phyloP scores from a whole-genome alignment of 2,329 filamentous ascomycete species.

The Teratosphaeria nubilosa region DNA sequence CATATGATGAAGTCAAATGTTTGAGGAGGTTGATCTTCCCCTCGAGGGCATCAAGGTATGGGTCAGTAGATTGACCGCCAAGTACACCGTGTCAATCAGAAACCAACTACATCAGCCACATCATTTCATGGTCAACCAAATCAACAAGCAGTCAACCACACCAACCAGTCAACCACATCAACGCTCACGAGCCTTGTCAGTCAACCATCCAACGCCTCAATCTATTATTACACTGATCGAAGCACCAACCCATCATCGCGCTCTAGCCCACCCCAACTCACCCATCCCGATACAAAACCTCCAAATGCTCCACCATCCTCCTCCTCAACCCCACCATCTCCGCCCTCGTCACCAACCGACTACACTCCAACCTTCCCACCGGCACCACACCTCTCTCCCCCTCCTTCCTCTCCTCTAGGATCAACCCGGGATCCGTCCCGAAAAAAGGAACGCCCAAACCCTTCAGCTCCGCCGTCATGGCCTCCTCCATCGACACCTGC shows the following conservation, averaged over 20 bases:
- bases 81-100: too few relatives aligned
- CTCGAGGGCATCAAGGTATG: too few relatives aligned
- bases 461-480: constrained; percentile 46
- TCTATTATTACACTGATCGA: too few relatives aligned
- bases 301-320: constrained; percentile 28
- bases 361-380: constrained; percentile 15
- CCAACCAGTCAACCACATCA: too few relatives aligned
- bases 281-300: constrained; percentile 29
- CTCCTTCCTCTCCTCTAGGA: constrained; percentile 25
- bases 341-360: constrained; percentile 20
- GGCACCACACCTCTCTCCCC: constrained; percentile 6
- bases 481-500: constrained; percentile 48
- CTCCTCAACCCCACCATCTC: constrained; percentile 25
- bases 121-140: too few relatives aligned
- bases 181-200: too few relatives aligned
- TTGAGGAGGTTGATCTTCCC: too few relatives aligned
- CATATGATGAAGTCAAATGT: not conserved
- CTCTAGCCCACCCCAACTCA: not conserved
- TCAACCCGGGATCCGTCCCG: constrained; percentile 37
- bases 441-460: constrained; percentile 53
- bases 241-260: not conserved
- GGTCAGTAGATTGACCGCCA: too few relatives aligned
- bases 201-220: too few relatives aligned
- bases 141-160: too few relatives aligned
- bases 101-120: too few relatives aligned